Base-by-base conservation (phyloP, 2,329 filamentous ascomycete species). In the Penicillium griseofulvum region DNA sequence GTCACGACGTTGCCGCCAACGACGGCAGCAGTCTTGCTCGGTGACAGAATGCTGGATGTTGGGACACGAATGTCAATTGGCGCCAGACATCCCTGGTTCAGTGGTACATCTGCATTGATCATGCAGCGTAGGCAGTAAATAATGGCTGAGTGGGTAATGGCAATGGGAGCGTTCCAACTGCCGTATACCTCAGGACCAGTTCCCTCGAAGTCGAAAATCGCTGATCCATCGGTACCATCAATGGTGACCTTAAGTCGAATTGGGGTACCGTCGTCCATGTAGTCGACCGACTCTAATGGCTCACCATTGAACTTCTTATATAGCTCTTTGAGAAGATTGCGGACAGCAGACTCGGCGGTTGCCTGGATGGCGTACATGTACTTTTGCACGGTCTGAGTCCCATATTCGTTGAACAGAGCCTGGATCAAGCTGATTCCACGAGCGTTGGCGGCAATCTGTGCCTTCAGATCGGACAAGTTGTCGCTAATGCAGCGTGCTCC, bases 1-100 rank as follows among this genome's bases (percentile, higher is more conserved):
- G 90, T 94, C 9, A 93, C 80, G 0, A 92, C 89, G 67, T 93
- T 94, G 52, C 90, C 90, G 43, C 89, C 90, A 0, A 93, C 90
- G 0, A 94, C 90, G 0, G 90, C 90, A 0, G 90, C 89, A 45
- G 85, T 85, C 67, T 88, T 86, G 0, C 86, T 88, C 0, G 90
- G 90, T 0, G 84, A 87, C 31, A 95, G 82, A 68, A 94, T 87
- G 60, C 84, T 83, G 8, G 84, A 82, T 0, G 90, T 88, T 6
- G 71, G 71, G 48, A 93, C 91, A 44, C 80, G 79, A 67, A 94
- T 87, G 51, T 85, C 81, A 64, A 94, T 89, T 0, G 90, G 90
- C 47, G 84, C 84, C 3, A 94, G 78, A 60, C 90, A 95, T 60
- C 90, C 90, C 74, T 95, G 90, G 75, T 95, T 95, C 4, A 95